phyloP scores from a whole-genome alignment of 1,284 basidiomycete species.

The Cryptococcus sp. region DNA sequence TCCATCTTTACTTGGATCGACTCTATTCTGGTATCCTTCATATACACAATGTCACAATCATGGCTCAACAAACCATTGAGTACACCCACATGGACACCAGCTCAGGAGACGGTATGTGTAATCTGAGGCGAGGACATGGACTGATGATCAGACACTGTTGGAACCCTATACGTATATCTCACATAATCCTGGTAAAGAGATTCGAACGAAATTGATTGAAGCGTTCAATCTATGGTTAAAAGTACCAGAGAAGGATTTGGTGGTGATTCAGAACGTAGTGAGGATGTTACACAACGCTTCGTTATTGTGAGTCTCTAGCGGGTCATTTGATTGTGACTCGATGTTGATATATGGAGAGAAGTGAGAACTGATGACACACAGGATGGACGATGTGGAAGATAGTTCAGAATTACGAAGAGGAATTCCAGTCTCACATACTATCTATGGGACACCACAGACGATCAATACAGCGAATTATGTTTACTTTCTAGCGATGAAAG shows the following conservation, averaged over 20 bases:
- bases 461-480: slow-evolving; percentile 98
- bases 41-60: neutral
- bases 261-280: slow-evolving; percentile 72
- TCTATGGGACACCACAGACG: slow-evolving; percentile 93
- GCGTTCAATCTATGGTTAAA: slow-evolving; percentile 93
- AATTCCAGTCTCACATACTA: slow-evolving; percentile 83
- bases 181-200: slow-evolving; percentile 86
- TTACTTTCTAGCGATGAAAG: slow-evolving; percentile 83
- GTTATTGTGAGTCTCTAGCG: slow-evolving; percentile 62
- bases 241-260: slow-evolving; percentile 68
- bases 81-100: neutral
- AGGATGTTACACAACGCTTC: slow-evolving; percentile 93
- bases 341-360: neutral
- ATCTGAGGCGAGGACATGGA: neutral
- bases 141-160: slow-evolving; percentile 57
- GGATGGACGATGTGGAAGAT: slow-evolving; percentile 97
- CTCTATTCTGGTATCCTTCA: neutral
- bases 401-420: slow-evolving; percentile 85
- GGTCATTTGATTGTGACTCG: neutral
- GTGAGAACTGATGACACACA: slow-evolving; percentile 33
- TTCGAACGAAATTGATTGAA: slow-evolving; percentile 80
- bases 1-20: neutral
- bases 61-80: slow-evolving; percentile 1
- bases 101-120: neutral
- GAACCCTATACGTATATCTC: slow-evolving; percentile 88